Evolutionary conservation across 2,329 filamentous ascomycete species (phyloP).

Genomic region (Botrytis elliptica): DNA sequence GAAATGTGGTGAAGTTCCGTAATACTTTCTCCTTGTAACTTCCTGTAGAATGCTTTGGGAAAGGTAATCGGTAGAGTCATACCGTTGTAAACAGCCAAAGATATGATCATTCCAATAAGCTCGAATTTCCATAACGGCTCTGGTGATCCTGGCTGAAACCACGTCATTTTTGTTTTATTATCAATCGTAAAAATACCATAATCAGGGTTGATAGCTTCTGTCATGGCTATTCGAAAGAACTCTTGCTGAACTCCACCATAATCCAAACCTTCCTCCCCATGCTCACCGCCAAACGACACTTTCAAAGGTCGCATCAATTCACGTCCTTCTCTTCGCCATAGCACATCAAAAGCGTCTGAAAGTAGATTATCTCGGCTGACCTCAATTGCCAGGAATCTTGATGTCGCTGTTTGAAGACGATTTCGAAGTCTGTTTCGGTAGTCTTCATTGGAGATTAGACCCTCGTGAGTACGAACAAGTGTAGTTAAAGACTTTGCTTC

Average conservation of each 20-base stretch:
- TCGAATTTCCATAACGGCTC: constrained; percentile 90
- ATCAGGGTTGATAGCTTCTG: constrained; percentile 73
- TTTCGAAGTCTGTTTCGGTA: constrained; percentile 62
- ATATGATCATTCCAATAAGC: constrained; percentile 82
- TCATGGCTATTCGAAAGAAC: constrained; percentile 83
- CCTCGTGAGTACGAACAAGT: constrained; percentile 54
- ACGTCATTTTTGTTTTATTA: constrained; percentile 71
- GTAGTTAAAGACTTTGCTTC: constrained; percentile 59
- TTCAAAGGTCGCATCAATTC: constrained; percentile 85
- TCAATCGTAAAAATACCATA: constrained; percentile 82
- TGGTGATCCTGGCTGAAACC: constrained; percentile 80
- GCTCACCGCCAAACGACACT: constrained; percentile 78
- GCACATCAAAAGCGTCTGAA: constrained; percentile 75
- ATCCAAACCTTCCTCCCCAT: constrained; percentile 85
- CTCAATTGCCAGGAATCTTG: constrained; percentile 69
- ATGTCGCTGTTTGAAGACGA: constrained; percentile 63
- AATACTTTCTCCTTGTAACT: constrained; percentile 68
- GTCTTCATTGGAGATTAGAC: constrained; percentile 54
- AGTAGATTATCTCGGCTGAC: constrained; percentile 67
- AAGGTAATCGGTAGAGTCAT: constrained; percentile 89
- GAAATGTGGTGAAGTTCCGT: constrained; percentile 72
- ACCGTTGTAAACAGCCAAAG: constrained; percentile 88
- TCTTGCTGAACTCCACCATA: constrained; percentile 96
- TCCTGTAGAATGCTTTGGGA: constrained; percentile 78
- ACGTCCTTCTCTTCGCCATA: constrained; percentile 81